Evolutionary conservation across 2,329 filamentous ascomycete genomes (phyloP).

Genomic region (Zopfia rhizophila): DNA sequence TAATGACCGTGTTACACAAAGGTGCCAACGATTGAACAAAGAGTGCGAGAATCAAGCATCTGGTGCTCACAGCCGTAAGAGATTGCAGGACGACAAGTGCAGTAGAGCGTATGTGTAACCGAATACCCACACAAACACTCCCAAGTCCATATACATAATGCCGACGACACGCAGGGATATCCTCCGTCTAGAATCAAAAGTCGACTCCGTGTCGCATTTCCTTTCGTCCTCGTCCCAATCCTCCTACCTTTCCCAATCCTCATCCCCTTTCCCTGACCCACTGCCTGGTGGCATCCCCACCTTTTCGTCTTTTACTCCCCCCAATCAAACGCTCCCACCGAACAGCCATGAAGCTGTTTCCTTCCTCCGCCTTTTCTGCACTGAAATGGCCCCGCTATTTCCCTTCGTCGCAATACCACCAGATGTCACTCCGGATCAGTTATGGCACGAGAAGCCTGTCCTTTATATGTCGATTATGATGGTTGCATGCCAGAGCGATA

Average conservation of each 20-base stretch:
- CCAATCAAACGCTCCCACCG: too few relatives aligned
- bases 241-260: background rate
- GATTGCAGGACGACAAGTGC: too few relatives aligned
- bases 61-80: slow-evolving; percentile 9
- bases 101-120: too few relatives aligned
- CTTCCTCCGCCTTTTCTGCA: slow-evolving; percentile 6
- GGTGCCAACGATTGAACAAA: slow-evolving; percentile 12
- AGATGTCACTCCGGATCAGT: background rate
- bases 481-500: slow-evolving; percentile 14
- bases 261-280: too few relatives aligned
- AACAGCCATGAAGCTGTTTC: slow-evolving; percentile 1
- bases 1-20: slow-evolving; percentile 5
- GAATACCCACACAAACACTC: too few relatives aligned
- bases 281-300: too few relatives aligned
- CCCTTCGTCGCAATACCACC: slow-evolving; percentile 15
- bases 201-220: slow-evolving; percentile 14
- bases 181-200: slow-evolving; percentile 14
- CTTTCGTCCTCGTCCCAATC: too few relatives aligned
- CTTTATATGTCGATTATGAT: slow-evolving; percentile 17
- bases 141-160: too few relatives aligned
- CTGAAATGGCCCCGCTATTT: slow-evolving; percentile 16
- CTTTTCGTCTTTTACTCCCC: too few relatives aligned
- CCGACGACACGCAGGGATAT: too few relatives aligned
- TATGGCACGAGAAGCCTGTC: slow-evolving; percentile 11
- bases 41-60: slow-evolving; percentile 12